These are phyloP conservation scores for Cutaneotrichosporon sp. DNA, from an alignment of 1,284 basidiomycete genomes.

Conservation along the genomic window DNA sequence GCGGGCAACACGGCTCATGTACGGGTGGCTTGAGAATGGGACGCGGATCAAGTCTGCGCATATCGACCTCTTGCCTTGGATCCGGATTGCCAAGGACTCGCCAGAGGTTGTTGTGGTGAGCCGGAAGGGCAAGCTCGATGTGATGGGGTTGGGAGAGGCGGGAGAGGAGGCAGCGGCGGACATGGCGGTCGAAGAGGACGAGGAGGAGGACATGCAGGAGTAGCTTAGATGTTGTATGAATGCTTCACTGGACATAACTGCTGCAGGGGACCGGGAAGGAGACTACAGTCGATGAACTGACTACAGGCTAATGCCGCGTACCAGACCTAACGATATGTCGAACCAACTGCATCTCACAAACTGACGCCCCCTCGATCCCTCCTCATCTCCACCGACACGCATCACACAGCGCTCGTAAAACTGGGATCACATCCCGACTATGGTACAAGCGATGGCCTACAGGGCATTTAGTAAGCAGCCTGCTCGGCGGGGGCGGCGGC, in stretches of 20 bases:
- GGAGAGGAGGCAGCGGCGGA: not conserved
- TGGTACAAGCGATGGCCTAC: slow-evolving; percentile 4
- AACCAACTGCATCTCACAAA: not conserved
- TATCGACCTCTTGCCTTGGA: slow-evolving; percentile 59
- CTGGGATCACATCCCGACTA: slow-evolving; percentile 12
- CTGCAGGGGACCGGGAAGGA: not conserved
- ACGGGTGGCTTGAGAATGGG: slow-evolving; percentile 73
- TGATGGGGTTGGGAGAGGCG: slow-evolving; percentile 38
- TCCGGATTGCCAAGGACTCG: slow-evolving; percentile 37
- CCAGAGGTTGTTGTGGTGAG: slow-evolving; percentile 34
- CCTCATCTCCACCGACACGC: not conserved
- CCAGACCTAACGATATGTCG: too few species aligned
- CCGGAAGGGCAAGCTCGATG: slow-evolving; percentile 30
- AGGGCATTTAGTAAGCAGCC: slow-evolving; percentile 13
- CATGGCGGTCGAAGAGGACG: slow-evolving; percentile 1
- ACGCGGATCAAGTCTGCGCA: slow-evolving; percentile 58
- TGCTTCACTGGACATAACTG: not conserved
- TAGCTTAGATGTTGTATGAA: slow-evolving; percentile 8
- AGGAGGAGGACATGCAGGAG: slow-evolving; percentile 5
- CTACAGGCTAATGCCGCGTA: not conserved
- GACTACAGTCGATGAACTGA: not conserved
- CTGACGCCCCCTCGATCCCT: not conserved
- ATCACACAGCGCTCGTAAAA: slow-evolving; percentile 3
- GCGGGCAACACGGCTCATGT: slow-evolving; percentile 69
- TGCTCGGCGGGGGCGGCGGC: slow-evolving; percentile 17